Conservation (phyloP, 306 rosid genomes). For the Inga oerstediana region DNA sequence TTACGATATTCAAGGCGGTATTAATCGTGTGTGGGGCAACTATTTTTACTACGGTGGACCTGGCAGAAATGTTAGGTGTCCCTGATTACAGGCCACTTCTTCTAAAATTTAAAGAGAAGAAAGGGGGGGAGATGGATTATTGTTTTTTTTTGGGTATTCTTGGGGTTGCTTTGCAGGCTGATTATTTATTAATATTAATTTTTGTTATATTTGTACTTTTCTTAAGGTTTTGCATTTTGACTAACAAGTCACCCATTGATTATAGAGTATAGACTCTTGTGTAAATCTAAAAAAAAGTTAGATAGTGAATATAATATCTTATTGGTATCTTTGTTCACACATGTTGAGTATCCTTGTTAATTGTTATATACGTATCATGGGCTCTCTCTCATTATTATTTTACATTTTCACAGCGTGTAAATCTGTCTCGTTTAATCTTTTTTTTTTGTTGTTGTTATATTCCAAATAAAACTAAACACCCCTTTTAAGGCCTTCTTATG, state of each 20-base stretch:
- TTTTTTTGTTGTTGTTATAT: too few relatives aligned
- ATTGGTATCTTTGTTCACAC: background rate
- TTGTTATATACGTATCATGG: background rate
- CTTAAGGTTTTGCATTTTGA: background rate
- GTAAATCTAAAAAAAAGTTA: background rate
- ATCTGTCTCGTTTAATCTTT: too few relatives aligned
- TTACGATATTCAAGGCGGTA: conserved; percentile 72
- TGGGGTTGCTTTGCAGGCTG: background rate
- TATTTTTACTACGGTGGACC: conserved; percentile 92
- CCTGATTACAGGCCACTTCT: conserved; percentile 35
- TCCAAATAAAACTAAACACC: too few relatives aligned
- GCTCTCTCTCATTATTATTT: background rate
- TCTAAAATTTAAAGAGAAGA: background rate
- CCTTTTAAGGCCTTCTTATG: too few relatives aligned
- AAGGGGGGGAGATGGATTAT: background rate
- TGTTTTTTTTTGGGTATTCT: background rate
- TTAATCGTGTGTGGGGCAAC: conserved; percentile 79
- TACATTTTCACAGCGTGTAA: too few relatives aligned
- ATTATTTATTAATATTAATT: background rate
- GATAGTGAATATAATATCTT: background rate
- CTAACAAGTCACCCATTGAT: conserved; percentile 55
- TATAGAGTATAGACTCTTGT: conserved; percentile 21
- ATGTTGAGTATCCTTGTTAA: too few relatives aligned
- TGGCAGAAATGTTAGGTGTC: conserved; percentile 76
- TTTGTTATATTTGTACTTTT: background rate